Evolutionary conservation across 2,329 filamentous ascomycete species (phyloP).

Genomic region (Verticillium alfalfae): DNA sequence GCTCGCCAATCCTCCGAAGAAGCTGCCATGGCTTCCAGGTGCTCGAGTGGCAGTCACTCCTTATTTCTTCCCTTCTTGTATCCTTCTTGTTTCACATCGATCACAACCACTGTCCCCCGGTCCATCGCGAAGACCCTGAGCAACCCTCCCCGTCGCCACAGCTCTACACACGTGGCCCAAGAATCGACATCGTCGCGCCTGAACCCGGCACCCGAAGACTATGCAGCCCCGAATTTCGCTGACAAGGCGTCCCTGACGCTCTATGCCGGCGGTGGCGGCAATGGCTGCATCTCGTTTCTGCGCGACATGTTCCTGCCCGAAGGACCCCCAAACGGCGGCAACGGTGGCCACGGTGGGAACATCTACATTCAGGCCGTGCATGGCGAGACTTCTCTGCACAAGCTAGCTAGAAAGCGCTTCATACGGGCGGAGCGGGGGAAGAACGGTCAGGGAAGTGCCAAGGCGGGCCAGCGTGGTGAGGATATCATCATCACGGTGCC

Average conservation of each 20-base stretch:
- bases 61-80: slow-evolving; percentile 45
- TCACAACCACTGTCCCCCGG: slow-evolving; percentile 16
- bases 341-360: slow-evolving; percentile 86
- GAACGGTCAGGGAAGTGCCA: slow-evolving; percentile 69
- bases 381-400: slow-evolving; percentile 89
- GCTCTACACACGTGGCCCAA: slow-evolving; percentile 10
- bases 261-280: slow-evolving; percentile 74
- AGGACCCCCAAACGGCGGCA: slow-evolving; percentile 89
- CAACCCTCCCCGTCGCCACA: slow-evolving; percentile 5
- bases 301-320: slow-evolving; percentile 85
- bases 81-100: slow-evolving; percentile 34
- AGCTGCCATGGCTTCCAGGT: slow-evolving; percentile 33
- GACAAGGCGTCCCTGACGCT: slow-evolving; percentile 78
- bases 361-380: slow-evolving; percentile 91
- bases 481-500: slow-evolving; percentile 88
- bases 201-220: slow-evolving; percentile 80
- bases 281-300: slow-evolving; percentile 91
- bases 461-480: slow-evolving; percentile 73
- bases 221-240: slow-evolving; percentile 74
- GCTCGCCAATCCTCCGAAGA: not conserved
- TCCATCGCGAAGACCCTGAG: slow-evolving; percentile 15
- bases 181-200: slow-evolving; percentile 46
- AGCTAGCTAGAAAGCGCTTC: slow-evolving; percentile 72
- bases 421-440: slow-evolving; percentile 71
- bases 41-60: slow-evolving; percentile 23